Evolutionary conservation across 768 basidiomycete species (phyloP).

Genomic region (Termitomyces sp.): DNA sequence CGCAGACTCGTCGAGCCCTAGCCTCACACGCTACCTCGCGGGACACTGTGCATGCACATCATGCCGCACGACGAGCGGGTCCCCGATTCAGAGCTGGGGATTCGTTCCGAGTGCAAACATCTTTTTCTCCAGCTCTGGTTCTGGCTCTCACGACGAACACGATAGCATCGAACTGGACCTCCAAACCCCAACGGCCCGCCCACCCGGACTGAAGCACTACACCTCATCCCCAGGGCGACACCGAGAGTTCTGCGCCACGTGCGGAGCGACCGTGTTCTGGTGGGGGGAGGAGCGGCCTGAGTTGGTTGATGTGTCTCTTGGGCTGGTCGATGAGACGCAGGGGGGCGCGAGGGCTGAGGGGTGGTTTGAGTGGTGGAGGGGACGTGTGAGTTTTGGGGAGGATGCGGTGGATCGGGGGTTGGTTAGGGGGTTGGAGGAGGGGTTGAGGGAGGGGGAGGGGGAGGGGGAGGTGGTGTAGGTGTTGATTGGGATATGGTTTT

Average conservation of each 20-base stretch:
- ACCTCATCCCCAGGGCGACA: slow-evolving; percentile 21
- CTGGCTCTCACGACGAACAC: slow-evolving; percentile 9
- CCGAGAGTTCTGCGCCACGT: slow-evolving; percentile 29
- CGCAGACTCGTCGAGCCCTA: no score
- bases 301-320: slow-evolving; percentile 24
- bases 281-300: slow-evolving; percentile 24
- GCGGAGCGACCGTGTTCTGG: slow-evolving; percentile 32
- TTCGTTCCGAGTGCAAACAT: slow-evolving; percentile 24
- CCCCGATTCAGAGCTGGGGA: slow-evolving; percentile 26
- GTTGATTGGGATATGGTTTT: no score
- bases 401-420: slow-evolving; percentile 16
- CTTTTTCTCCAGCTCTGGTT: slow-evolving; percentile 8
- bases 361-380: slow-evolving; percentile 24
- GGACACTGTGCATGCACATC: slow-evolving; percentile 28
- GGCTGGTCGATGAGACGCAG: slow-evolving; percentile 19
- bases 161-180: slow-evolving; percentile 9
- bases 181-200: slow-evolving; percentile 13
- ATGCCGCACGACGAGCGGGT: slow-evolving; percentile 26
- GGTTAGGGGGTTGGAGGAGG: slow-evolving; percentile 14
- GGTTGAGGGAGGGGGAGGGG: not conserved
- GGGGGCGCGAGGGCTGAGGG: slow-evolving; percentile 18
- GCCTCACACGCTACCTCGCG: slow-evolving; percentile 24
- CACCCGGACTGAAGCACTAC: slow-evolving; percentile 25
- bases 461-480: no score
- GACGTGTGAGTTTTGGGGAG: slow-evolving; percentile 20